phyloP scores from a whole-genome alignment of 1,284 basidiomycete genomes.

The Ganoderma multipileum region DNA sequence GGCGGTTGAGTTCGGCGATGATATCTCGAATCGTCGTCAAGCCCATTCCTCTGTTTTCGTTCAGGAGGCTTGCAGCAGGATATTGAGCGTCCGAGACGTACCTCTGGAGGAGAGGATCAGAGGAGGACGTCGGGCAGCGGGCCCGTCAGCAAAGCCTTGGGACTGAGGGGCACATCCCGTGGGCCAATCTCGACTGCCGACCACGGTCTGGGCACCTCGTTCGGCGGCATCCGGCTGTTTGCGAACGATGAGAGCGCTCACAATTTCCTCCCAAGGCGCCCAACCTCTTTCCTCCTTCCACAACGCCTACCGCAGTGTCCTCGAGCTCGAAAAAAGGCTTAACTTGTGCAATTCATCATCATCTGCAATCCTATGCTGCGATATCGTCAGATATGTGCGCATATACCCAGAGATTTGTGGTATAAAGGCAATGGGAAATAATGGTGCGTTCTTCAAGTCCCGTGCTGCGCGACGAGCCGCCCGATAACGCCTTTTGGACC shows the following conservation, averaged over 20 bases:
- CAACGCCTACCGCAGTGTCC: neutral
- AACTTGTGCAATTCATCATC: neutral
- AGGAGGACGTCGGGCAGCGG: conserved; percentile 4
- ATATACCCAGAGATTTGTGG: neutral
- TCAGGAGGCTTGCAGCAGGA: neutral
- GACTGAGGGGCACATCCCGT: neutral
- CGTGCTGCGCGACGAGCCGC: neutral
- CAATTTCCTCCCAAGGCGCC: neutral
- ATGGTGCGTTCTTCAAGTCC: neutral
- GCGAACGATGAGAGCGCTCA: neutral
- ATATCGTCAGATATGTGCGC: neutral
- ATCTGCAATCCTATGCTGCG: neutral
- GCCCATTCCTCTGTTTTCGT: conserved; percentile 18
- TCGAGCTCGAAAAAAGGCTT: neutral
- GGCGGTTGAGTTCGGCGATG: conserved; percentile 32
- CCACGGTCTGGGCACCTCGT: neutral
- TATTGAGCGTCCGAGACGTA: conserved; percentile 2
- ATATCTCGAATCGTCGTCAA: conserved; percentile 30
- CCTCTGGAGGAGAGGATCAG: conserved; percentile 10
- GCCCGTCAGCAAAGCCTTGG: conserved; percentile 1
- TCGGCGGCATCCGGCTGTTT: neutral
- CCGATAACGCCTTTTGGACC: neutral
- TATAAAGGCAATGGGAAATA: neutral
- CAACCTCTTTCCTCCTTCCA: neutral
- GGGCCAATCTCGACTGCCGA: neutral